Conservation (phyloP, 2,329 filamentous ascomycete genomes). For the Penicillium polonicum region DNA sequence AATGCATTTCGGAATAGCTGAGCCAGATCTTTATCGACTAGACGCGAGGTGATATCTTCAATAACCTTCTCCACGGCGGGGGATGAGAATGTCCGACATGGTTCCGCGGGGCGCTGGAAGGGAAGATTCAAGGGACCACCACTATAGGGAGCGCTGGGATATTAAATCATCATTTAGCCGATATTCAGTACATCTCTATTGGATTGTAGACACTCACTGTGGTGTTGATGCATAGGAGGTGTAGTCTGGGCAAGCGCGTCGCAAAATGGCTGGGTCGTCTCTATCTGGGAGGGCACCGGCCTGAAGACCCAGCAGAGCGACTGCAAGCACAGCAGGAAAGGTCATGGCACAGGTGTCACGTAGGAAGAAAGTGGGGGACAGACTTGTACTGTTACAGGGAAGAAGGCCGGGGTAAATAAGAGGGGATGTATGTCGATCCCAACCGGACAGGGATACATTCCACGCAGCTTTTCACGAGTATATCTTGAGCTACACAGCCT, state of each 20-base stretch:
- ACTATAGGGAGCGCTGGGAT: slow-evolving; percentile 69
- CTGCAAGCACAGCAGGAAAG: slow-evolving; percentile 12
- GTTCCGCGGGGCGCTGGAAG: slow-evolving; percentile 75
- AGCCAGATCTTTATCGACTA: slow-evolving; percentile 83
- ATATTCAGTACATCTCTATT: background rate
- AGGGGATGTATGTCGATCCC: slow-evolving; percentile 21
- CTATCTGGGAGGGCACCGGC: slow-evolving; percentile 18
- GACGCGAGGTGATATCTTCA: slow-evolving; percentile 71
- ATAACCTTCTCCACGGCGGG: slow-evolving; percentile 87
- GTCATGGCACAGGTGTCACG: slow-evolving; percentile 9
- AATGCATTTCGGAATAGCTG: slow-evolving; percentile 94
- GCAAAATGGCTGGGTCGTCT: slow-evolving; percentile 31
- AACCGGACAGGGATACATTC: slow-evolving; percentile 23
- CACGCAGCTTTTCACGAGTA: background rate
- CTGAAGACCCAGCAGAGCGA: slow-evolving; percentile 18
- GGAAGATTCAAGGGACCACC: slow-evolving; percentile 75
- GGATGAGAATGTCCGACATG: slow-evolving; percentile 88
- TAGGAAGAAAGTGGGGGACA: background rate
- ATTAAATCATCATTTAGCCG: slow-evolving; percentile 1
- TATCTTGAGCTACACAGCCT: background rate
- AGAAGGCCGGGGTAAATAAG: slow-evolving; percentile 18
- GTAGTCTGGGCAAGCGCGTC: slow-evolving; percentile 65
- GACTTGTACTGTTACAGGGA: background rate
- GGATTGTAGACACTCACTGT: slow-evolving; percentile 53
- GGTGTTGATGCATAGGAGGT: slow-evolving; percentile 56